These are phyloP conservation scores for Mikania micrantha DNA, from an alignment of 129 eudicot species.

Conservation along the genomic window DNA sequence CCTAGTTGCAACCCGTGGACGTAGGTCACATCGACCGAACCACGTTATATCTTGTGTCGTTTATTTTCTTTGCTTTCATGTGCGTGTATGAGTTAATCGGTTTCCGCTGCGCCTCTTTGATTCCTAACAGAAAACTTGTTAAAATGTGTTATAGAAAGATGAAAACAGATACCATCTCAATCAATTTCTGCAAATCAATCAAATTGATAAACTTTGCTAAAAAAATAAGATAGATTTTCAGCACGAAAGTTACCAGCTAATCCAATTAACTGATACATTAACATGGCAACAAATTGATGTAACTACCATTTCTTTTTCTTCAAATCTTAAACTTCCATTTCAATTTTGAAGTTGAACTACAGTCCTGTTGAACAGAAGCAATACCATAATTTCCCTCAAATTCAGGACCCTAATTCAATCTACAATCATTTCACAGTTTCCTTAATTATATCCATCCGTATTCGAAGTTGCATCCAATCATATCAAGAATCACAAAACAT, in stretches of 20 bases:
- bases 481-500: not conserved
- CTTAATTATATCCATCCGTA: not conserved
- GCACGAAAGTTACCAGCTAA: not conserved
- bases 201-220: not conserved
- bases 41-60: too few relatives aligned
- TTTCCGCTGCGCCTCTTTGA: too few relatives aligned
- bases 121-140: too few relatives aligned
- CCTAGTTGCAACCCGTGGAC: too few relatives aligned
- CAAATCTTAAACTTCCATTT: not conserved
- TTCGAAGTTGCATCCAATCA: not conserved
- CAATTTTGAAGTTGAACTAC: not conserved
- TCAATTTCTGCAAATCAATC: not conserved
- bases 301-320: not conserved
- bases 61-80: too few relatives aligned
- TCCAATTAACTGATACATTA: not conserved
- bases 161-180: not conserved
- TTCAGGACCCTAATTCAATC: not conserved
- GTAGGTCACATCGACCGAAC: too few relatives aligned
- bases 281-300: not conserved
- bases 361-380: not conserved
- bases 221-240: not conserved
- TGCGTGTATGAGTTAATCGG: too few relatives aligned
- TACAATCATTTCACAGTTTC: not conserved
- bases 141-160: not conserved
- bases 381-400: slow-evolving; percentile 2